Evolutionary conservation across 2,329 filamentous ascomycete genomes (phyloP).

Genomic region (Penicillium oxalicum): DNA sequence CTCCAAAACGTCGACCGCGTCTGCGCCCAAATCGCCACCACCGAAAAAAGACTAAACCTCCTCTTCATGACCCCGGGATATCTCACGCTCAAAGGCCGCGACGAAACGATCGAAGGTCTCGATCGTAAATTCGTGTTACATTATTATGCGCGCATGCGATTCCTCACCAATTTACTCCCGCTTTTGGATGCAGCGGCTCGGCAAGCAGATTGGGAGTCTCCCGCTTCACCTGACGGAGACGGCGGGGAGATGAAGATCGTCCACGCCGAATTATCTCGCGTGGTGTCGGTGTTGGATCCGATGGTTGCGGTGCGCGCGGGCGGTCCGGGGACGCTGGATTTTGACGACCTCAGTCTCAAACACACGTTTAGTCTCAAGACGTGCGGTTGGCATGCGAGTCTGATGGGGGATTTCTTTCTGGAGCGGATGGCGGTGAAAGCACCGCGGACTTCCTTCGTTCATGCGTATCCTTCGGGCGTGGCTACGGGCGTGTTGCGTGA

Average conservation of each 20-base stretch:
- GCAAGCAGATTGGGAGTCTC: neutral
- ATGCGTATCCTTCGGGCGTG: constrained; percentile 46
- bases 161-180: constrained; percentile 39
- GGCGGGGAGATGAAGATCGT: neutral
- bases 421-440: constrained; percentile 42
- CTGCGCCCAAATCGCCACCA: constrained; percentile 21
- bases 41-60: constrained; percentile 32
- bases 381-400: constrained; percentile 12
- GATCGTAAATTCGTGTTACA: constrained; percentile 45
- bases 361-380: constrained; percentile 9
- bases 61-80: constrained; percentile 35
- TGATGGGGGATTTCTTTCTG: constrained; percentile 17
- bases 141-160: constrained; percentile 43
- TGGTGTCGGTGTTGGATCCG: constrained; percentile 12
- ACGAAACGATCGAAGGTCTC: constrained; percentile 42
- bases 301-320: neutral
- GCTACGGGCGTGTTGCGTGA: constrained; percentile 12
- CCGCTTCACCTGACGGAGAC: too few relatives aligned
- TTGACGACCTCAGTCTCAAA: constrained; percentile 14
- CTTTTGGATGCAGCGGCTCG: constrained; percentile 2
- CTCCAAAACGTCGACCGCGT: neutral
- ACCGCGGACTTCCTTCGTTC: constrained; percentile 46
- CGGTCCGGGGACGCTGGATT: constrained; percentile 8
- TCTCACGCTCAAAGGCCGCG: constrained; percentile 21
- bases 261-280: constrained; percentile 7